phyloP scores from a whole-genome alignment of 352 stramenopile genomes.

The Phytophthora sojae region DNA sequence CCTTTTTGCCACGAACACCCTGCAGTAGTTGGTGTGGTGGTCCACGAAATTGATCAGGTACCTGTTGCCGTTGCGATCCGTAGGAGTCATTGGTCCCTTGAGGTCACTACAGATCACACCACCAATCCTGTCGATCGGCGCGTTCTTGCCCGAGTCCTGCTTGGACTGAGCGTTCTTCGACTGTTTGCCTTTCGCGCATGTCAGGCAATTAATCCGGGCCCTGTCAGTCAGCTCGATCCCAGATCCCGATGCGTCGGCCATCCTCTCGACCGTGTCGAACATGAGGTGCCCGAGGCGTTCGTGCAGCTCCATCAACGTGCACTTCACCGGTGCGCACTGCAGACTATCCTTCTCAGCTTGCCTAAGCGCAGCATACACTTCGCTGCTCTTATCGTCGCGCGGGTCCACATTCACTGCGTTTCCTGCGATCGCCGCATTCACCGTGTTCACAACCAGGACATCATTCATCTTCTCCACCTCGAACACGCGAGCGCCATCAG shows the following conservation, averaged over 20 bases:
- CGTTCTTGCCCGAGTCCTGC: neutral
- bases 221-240: neutral
- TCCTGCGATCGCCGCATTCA: neutral
- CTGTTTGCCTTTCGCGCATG: neutral
- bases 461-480: neutral
- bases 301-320: neutral
- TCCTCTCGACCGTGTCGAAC: neutral
- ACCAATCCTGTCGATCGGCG: slow-evolving; percentile 2
- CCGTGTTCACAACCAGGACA: neutral
- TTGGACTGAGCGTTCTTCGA: neutral
- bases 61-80: neutral
- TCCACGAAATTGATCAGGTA: neutral
- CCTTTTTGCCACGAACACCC: neutral
- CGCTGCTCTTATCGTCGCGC: neutral
- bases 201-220: neutral
- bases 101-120: neutral
- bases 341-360: neutral
- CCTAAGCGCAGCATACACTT: neutral
- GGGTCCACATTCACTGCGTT: too few relatives aligned
- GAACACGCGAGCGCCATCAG: neutral
- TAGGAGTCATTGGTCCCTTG: slow-evolving; percentile 1
- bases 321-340: neutral
- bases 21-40: neutral
- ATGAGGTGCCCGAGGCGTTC: neutral
- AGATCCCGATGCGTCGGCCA: neutral